Evolutionary conservation across 2,329 filamentous ascomycete genomes (phyloP).

Genomic region (Bertia moriformis): DNA sequence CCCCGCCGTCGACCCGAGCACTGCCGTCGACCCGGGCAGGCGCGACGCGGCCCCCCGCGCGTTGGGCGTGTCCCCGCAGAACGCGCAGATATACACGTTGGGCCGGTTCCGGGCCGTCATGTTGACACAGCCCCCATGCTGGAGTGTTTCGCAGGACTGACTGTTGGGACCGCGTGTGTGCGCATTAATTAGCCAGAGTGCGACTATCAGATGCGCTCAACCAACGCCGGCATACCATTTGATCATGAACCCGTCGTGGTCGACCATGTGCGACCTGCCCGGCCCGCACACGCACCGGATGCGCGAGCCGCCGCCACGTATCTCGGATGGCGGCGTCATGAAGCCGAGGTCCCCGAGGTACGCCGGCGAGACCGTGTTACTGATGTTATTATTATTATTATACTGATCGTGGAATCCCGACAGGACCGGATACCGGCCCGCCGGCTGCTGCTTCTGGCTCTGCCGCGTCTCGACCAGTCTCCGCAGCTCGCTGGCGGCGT

Average conservation of each 20-base stretch:
- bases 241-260: background rate
- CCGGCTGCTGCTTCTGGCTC: constrained; percentile 21
- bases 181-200: background rate
- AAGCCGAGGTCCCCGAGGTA: too few species aligned
- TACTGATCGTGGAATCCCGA: too few species aligned
- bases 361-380: background rate
- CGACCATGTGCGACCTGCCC: too few species aligned
- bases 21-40: background rate
- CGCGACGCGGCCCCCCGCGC: background rate
- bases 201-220: too few species aligned
- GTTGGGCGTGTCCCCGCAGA: background rate
- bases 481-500: constrained; percentile 44
- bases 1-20: too few species aligned
- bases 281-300: background rate
- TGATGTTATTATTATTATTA: too few species aligned
- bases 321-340: background rate
- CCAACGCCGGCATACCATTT: too few species aligned
- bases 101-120: background rate
- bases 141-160: background rate
- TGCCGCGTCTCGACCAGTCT: constrained; percentile 39
- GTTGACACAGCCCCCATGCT: background rate
- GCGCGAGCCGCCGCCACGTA: too few species aligned
- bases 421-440: too few species aligned
- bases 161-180: background rate
- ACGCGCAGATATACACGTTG: background rate